Base-by-base conservation (phyloP, 768 basidiomycete genomes). In the Tricholoma bakamatsutake region DNA sequence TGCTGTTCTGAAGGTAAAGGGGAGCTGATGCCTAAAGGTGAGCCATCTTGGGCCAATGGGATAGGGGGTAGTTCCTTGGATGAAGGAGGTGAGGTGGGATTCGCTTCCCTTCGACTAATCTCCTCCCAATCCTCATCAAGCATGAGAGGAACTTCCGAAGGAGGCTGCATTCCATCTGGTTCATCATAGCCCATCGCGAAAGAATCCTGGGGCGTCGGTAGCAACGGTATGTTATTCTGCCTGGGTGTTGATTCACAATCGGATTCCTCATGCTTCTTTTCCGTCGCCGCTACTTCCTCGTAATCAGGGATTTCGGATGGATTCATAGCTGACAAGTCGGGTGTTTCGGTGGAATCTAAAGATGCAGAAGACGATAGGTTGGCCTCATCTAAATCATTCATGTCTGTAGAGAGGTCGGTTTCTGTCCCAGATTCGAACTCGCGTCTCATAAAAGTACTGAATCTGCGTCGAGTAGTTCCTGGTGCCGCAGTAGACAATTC, bases 51-150 rank as follows among this genome's bases (percentile, higher is more conserved):
- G 0, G 69, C 59, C 35, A 67, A 57, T 28, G 67, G 64, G 2
- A 67, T 62, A n/a, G 71, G 66, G 21, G 68, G 66, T 40, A 59
- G 53, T 4, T 64, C 61, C n/a, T 58, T 63, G 17, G 58, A 43
- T 11, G 6, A 12, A 27, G 28, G 42, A 24, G 52, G 43, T 30
- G 55, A 53, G 13, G 53, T 57, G 15, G 43, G 50, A 2, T 46
- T 35, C 13, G 51, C 55, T 45, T 62, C 63, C 17, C 56, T 50
- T 2, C 61, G 51, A 18, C 58, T 57, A 33, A 74, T 71, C 28
- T 69, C 71, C 54, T 72, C 71, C 73, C 73, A 73, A 28, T 63
- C 69, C 27, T 66, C 62, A 27, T 69, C 69, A 42, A 55, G 59
- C 35, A 54, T 53, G 46, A 69, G 67, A 1, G 70, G 69, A 11